Evolutionary conservation across 306 rosid genomes (phyloP).

Genomic region (Gillenia trifoliata): DNA sequence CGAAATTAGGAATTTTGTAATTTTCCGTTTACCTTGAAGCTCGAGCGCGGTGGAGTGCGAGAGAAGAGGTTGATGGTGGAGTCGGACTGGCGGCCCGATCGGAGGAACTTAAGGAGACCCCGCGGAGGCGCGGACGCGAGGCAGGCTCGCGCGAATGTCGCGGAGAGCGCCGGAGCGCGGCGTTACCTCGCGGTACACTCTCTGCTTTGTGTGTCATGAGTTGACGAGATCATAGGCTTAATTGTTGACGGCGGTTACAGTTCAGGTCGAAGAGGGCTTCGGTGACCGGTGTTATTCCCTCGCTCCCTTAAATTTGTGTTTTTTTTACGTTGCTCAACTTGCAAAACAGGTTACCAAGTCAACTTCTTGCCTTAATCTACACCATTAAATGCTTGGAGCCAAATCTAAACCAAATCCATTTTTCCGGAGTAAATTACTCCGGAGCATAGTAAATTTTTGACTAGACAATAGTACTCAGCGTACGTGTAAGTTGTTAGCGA

Average conservation of each 20-base stretch:
- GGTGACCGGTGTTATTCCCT: constrained; percentile 33
- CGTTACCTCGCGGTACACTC: constrained; percentile 81
- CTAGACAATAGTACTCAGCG: no score
- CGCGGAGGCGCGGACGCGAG: constrained; percentile 76
- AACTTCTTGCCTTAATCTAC: no score
- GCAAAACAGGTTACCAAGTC: no score
- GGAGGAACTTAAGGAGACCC: constrained; percentile 84
- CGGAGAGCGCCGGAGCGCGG: constrained; percentile 73
- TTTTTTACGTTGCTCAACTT: no score
- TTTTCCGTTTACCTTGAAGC: constrained; percentile 55
- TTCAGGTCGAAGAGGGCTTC: constrained; percentile 28
- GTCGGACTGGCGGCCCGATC: constrained; percentile 65
- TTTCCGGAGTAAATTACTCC: no score
- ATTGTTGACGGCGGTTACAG: constrained; percentile 18
- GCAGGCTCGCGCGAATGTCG: constrained; percentile 84
- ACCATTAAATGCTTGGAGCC: no score
- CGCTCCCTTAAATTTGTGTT: no score
- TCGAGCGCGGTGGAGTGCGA: constrained; percentile 66
- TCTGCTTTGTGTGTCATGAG: constrained; percentile 52
- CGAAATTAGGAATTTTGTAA: neutral
- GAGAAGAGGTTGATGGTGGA: constrained; percentile 57
- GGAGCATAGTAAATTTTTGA: no score
- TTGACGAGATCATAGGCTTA: constrained; percentile 49
- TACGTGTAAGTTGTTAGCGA: no score
- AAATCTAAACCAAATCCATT: no score